Conservation (phyloP, 257 asterid species). For the Plantago major region DNA sequence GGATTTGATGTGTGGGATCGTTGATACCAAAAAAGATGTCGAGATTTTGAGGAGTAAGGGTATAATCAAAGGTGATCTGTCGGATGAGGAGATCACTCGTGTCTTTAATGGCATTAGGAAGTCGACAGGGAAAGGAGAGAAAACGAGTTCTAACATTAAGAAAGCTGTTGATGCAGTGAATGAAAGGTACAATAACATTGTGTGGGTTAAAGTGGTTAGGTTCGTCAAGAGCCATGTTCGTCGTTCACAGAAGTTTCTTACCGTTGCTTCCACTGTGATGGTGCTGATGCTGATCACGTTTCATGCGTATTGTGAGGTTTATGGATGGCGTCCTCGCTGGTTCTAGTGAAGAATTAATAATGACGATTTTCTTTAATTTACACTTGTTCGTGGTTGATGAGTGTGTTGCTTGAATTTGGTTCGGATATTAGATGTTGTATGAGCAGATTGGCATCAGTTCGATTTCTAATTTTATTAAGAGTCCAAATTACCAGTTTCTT, state of each 20-base stretch:
- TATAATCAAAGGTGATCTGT: constrained; percentile 4
- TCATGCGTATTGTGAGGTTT: constrained; percentile 14
- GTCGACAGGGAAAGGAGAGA: constrained; percentile 6
- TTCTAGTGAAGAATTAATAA: too few relatives aligned
- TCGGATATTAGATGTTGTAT: too few relatives aligned
- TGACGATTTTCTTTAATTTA: too few relatives aligned
- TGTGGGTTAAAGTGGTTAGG: not conserved
- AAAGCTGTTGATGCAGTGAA: constrained; percentile 11
- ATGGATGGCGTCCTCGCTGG: constrained; percentile 5
- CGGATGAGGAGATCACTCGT: constrained; percentile 3
- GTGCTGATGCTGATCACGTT: not conserved
- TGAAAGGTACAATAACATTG: not conserved
- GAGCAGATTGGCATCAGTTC: too few relatives aligned
- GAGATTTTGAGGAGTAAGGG: not conserved
- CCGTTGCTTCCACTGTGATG: not conserved
- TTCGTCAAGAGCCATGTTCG: not conserved
- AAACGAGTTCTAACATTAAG: constrained; percentile 1
- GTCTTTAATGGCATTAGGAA: constrained; percentile 21
- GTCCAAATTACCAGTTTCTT: too few relatives aligned
- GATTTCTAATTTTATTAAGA: too few relatives aligned
- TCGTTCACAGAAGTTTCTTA: constrained; percentile 2
- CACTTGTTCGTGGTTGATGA: too few relatives aligned
- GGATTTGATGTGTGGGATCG: constrained; percentile 24
- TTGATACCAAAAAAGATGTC: constrained; percentile 19
- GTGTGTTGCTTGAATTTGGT: too few relatives aligned